phyloP scores from a whole-genome alignment of 2,329 filamentous ascomycete genomes.

The Metarhizium rileyi region DNA sequence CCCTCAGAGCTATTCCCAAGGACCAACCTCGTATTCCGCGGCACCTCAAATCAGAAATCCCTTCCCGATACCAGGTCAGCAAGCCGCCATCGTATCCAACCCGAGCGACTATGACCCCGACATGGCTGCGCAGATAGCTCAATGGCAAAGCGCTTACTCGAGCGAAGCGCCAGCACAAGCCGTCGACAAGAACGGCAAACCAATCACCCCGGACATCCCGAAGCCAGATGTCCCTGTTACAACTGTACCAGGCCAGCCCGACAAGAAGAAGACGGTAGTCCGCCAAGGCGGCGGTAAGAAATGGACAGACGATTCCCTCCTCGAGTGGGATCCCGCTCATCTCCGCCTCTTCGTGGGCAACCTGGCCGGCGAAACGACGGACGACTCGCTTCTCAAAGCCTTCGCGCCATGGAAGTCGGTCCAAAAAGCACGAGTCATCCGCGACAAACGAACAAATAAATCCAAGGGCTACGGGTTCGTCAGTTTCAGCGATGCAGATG shows the following conservation, averaged over 20 bases:
- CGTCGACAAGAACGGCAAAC: constrained; percentile 23
- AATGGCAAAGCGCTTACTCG: constrained; percentile 88
- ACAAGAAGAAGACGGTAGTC: constrained; percentile 77
- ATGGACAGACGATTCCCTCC: constrained; percentile 79
- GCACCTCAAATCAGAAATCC: constrained; percentile 65
- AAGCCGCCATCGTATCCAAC: constrained; percentile 22
- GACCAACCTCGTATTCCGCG: constrained; percentile 32
- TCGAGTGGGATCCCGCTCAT: constrained; percentile 94
- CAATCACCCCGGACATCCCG: constrained; percentile 16
- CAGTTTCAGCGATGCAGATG: constrained; percentile 87
- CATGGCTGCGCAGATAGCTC: constrained; percentile 82
- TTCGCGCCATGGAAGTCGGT: constrained; percentile 83
- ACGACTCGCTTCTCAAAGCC: constrained; percentile 89
- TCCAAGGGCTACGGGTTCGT: constrained; percentile 96
- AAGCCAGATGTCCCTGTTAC: constrained; percentile 26
- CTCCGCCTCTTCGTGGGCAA: constrained; percentile 95
- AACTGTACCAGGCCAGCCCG: constrained; percentile 36
- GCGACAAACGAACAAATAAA: constrained; percentile 93
- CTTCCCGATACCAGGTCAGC: constrained; percentile 54
- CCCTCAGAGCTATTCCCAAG: constrained; percentile 24
- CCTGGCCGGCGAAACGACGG: constrained; percentile 91
- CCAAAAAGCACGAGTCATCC: constrained; percentile 84
- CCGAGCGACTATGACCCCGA: constrained; percentile 53
- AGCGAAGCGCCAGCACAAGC: constrained; percentile 18
- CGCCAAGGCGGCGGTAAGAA: constrained; percentile 83